Percentiles rank a stretch among this genome's conserved stretches.
phyloP scores from a whole-genome alignment of 2,329 filamentous ascomycete genomes.

The Samsoniella hepiali region DNA sequence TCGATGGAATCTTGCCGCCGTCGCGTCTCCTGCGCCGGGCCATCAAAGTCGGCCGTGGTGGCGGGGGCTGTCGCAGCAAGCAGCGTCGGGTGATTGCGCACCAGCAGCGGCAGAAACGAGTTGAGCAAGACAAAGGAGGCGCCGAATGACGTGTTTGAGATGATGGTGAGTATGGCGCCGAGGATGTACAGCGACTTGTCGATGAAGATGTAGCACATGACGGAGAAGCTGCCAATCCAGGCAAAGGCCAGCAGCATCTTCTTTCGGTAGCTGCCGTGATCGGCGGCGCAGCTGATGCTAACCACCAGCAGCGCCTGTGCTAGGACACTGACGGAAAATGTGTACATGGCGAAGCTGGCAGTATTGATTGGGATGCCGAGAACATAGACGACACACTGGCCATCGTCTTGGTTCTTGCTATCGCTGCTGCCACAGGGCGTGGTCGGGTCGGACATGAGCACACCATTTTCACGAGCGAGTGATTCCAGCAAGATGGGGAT shows the following conservation, averaged over 20 bases:
- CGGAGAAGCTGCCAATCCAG: slow-evolving; percentile 72
- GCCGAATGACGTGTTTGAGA: slow-evolving; percentile 92
- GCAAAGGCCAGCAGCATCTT: slow-evolving; percentile 82
- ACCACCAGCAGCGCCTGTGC: slow-evolving; percentile 88
- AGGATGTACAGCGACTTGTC: slow-evolving; percentile 73
- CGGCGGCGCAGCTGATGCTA: slow-evolving; percentile 92
- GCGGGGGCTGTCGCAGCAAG: slow-evolving; percentile 28
- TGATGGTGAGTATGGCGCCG: slow-evolving; percentile 77
- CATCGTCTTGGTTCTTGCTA: slow-evolving; percentile 47
- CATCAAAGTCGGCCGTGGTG: slow-evolving; percentile 33
- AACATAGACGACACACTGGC: slow-evolving; percentile 79
- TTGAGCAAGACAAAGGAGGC: slow-evolving; percentile 94
- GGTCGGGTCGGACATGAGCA: slow-evolving; percentile 72
- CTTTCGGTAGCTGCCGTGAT: slow-evolving; percentile 91
- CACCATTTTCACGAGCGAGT: slow-evolving; percentile 86
- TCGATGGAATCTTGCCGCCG: slow-evolving; percentile 33
- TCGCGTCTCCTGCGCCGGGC: slow-evolving; percentile 34
- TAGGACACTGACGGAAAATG: slow-evolving; percentile 88
- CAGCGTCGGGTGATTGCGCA: slow-evolving; percentile 71
- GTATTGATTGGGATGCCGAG: slow-evolving; percentile 88
- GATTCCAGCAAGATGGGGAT: slow-evolving; percentile 95
- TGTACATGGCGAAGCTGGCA: slow-evolving; percentile 97
- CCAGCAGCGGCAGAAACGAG: slow-evolving; percentile 87
- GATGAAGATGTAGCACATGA: slow-evolving; percentile 85
- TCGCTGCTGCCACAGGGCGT: slow-evolving; percentile 70